These are phyloP conservation scores for Bipolaris cookei DNA, from an alignment of 2,329 filamentous ascomycete species.

Conservation along the genomic window DNA sequence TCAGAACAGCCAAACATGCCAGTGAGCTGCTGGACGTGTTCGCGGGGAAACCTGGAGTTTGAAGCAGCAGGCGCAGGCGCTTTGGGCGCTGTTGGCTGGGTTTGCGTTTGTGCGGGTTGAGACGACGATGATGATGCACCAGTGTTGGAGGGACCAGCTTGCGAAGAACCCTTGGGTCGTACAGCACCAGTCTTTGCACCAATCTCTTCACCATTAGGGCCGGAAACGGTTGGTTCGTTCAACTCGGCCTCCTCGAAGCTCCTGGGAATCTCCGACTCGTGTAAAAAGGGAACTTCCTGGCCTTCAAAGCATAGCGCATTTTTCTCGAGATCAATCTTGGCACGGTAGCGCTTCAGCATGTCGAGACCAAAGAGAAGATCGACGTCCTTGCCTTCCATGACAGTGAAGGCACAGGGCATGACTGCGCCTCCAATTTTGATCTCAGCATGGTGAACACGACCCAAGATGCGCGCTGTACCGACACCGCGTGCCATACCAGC, in stretches of 20 bases:
- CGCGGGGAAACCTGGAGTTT: slow-evolving; percentile 58
- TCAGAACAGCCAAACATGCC: slow-evolving; percentile 75
- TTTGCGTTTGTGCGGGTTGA: slow-evolving; percentile 17
- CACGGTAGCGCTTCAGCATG: slow-evolving; percentile 96
- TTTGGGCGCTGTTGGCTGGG: slow-evolving; percentile 20
- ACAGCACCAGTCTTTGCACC: slow-evolving; percentile 83
- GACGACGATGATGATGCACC: slow-evolving; percentile 25
- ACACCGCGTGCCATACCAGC: slow-evolving; percentile 92
- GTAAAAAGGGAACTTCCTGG: slow-evolving; percentile 85
- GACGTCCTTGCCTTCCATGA: slow-evolving; percentile 98
- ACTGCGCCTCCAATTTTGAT: slow-evolving; percentile 90
- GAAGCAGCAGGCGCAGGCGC: slow-evolving; percentile 26
- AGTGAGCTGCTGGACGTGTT: slow-evolving; percentile 76
- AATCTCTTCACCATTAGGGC: slow-evolving; percentile 87
- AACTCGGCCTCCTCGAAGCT: slow-evolving; percentile 72
- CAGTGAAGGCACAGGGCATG: slow-evolving; percentile 93
- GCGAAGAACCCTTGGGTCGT: slow-evolving; percentile 56
- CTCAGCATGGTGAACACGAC: slow-evolving; percentile 91
- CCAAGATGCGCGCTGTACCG: slow-evolving; percentile 91
- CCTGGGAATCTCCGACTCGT: slow-evolving; percentile 93
- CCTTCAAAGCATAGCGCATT: slow-evolving; percentile 88
- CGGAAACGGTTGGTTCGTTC: slow-evolving; percentile 82
- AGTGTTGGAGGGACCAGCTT: slow-evolving; percentile 33
- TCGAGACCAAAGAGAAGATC: slow-evolving; percentile 92
- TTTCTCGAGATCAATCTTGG: slow-evolving; percentile 83